Conservation (phyloP, 1,284 basidiomycete species). For the Tylopilus sp. region DNA sequence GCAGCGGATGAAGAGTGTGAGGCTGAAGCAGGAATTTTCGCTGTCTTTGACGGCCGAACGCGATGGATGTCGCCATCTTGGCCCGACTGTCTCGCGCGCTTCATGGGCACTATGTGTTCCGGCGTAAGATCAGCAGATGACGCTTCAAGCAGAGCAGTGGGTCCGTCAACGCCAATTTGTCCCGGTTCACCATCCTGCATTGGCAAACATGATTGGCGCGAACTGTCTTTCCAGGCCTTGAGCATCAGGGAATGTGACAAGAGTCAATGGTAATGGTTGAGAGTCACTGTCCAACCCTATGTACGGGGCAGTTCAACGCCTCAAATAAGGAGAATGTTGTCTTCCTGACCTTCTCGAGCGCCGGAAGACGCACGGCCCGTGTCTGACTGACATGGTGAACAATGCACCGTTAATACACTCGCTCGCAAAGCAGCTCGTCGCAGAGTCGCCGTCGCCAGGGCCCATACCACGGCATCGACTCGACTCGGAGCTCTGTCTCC, state of each 20-base stretch:
- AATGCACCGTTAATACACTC: constrained; percentile 49
- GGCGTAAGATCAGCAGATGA: constrained; percentile 29
- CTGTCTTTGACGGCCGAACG: constrained; percentile 15
- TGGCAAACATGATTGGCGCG: constrained; percentile 20
- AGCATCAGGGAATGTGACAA: constrained; percentile 41
- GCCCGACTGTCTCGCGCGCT: constrained; percentile 18
- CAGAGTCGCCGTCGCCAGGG: constrained; percentile 14
- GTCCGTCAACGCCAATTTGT: constrained; percentile 33
- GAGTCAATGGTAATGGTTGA: no score
- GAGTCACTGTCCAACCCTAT: no score
- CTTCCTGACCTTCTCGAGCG: constrained; percentile 20
- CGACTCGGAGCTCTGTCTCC: constrained; percentile 57
- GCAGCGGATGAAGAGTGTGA: not conserved
- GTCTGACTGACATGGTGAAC: constrained; percentile 47
- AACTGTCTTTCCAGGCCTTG: constrained; percentile 53
- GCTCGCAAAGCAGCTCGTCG: constrained; percentile 38
- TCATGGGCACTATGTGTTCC: constrained; percentile 13
- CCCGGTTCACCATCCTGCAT: constrained; percentile 25
- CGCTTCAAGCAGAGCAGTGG: constrained; percentile 33
- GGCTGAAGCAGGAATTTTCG: not conserved
- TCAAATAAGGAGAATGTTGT: constrained; percentile 4
- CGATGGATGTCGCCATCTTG: constrained; percentile 6
- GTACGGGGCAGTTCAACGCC: not conserved
- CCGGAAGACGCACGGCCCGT: not conserved
- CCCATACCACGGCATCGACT: constrained; percentile 38